Conservation (phyloP, 192 early-diverging fungal species). For the Funneliformis geosporum region DNA sequence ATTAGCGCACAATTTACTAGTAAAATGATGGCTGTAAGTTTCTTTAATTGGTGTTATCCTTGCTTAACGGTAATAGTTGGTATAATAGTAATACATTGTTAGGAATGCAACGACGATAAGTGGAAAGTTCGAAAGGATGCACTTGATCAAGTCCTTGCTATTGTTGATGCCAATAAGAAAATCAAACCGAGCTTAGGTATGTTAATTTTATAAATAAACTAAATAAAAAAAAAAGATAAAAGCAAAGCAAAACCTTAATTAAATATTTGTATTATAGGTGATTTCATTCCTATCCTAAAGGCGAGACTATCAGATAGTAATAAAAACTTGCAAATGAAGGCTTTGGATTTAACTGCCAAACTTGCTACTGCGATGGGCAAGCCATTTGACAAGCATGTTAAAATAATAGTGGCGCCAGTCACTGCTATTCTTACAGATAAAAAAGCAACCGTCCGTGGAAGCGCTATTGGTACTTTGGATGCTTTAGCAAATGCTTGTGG, state of each 20-base stretch:
- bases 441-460: slow-evolving; percentile 82
- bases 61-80: no score
- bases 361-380: slow-evolving; percentile 84
- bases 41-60: slow-evolving; percentile 7
- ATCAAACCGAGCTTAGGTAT: slow-evolving; percentile 75
- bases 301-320: slow-evolving; percentile 85
- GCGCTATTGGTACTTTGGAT: slow-evolving; percentile 73
- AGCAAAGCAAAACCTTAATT: neutral
- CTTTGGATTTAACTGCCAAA: slow-evolving; percentile 77
- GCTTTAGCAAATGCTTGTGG: slow-evolving; percentile 68
- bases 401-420: slow-evolving; percentile 68
- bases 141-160: slow-evolving; percentile 75
- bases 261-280: slow-evolving; percentile 44
- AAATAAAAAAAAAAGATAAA: neutral
- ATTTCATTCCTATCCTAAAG: slow-evolving; percentile 81
- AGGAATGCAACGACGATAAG: slow-evolving; percentile 75
- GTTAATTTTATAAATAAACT: neutral
- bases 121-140: slow-evolving; percentile 96
- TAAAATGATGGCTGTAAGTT: slow-evolving; percentile 49
- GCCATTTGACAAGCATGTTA: slow-evolving; percentile 77
- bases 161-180: slow-evolving; percentile 81
- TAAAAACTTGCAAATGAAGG: slow-evolving; percentile 80
- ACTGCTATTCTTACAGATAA: slow-evolving; percentile 82
- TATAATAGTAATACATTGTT: neutral
- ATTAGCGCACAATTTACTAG: slow-evolving; percentile 63